Conservation (phyloP, 2,329 filamentous ascomycete species). For the Allantophomopsis cytisporea region DNA sequence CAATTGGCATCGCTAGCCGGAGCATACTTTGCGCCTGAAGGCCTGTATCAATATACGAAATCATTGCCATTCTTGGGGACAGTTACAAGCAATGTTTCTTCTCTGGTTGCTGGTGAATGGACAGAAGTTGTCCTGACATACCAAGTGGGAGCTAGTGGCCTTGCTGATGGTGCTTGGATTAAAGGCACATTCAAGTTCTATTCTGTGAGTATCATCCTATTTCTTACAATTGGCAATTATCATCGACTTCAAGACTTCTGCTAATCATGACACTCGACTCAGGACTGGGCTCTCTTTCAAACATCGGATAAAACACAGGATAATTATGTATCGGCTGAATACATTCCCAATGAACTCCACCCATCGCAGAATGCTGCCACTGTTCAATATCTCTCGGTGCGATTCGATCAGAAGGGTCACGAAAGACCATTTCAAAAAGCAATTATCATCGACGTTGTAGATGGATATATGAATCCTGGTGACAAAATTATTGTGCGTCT, state of each 20-base stretch:
- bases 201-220: constrained; percentile 8
- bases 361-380: constrained; percentile 19
- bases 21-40: constrained; percentile 15
- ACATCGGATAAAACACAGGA: constrained; percentile 16
- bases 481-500: constrained; percentile 20
- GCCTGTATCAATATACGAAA: constrained; percentile 16
- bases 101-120: constrained; percentile 16
- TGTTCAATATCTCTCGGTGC: constrained; percentile 18
- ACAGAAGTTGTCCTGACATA: constrained; percentile 17
- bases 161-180: constrained; percentile 22
- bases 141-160: constrained; percentile 17
- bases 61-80: constrained; percentile 16
- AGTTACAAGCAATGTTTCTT: constrained; percentile 11
- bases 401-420: constrained; percentile 24
- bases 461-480: constrained; percentile 22
- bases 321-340: constrained; percentile 21
- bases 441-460: constrained; percentile 21
- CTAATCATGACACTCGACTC: too few relatives aligned
- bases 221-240: too few relatives aligned
- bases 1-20: constrained; percentile 7
- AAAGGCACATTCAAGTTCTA: constrained; percentile 25
- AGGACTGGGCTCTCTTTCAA: constrained; percentile 21
- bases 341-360: constrained; percentile 12
- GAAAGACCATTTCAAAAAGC: constrained; percentile 24
- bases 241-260: too few relatives aligned